These are phyloP conservation scores for Primulina huaijiensis DNA, from an alignment of 257 asterid genomes.

Conservation along the genomic window DNA sequence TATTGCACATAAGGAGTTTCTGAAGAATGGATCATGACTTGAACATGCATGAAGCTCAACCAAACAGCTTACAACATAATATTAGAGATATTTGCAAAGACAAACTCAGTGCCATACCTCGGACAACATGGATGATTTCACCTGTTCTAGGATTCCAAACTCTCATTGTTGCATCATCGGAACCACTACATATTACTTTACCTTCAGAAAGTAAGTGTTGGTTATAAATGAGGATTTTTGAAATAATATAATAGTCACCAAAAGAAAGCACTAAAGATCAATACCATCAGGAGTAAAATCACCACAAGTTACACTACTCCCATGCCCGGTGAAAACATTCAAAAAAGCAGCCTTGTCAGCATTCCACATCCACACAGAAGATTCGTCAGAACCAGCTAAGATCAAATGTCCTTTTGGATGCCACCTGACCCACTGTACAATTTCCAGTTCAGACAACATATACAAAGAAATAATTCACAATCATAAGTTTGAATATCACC, in stretches of 20 bases:
- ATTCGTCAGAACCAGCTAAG: conserved; percentile 96
- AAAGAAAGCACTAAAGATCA: conserved; percentile 13
- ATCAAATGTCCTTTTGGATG: conserved; percentile 83
- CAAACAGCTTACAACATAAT: not conserved
- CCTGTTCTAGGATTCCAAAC: conserved; percentile 78
- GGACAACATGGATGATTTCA: conserved; percentile 60
- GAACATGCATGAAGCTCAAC: conserved; percentile 16
- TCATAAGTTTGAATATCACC: conserved; percentile 40
- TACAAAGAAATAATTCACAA: conserved; percentile 21
- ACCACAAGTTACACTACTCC: conserved; percentile 75
- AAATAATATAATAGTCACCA: conserved; percentile 7
- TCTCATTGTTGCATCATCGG: conserved; percentile 89
- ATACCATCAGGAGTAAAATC: conserved; percentile 95
- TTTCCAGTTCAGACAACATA: conserved; percentile 30
- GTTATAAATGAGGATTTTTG: conserved; percentile 11
- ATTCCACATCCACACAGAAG: conserved; percentile 85
- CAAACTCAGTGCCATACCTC: conserved; percentile 44
- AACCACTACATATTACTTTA: conserved; percentile 72
- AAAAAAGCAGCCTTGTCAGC: conserved; percentile 65
- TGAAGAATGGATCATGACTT: conserved; percentile 7
- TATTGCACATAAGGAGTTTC: not conserved
- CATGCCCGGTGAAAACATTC: conserved; percentile 66
- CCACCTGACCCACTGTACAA: conserved; percentile 89
- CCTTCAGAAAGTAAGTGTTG: conserved; percentile 43
- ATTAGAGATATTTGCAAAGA: not conserved